A percentile compares a stretch with the other conserved stretches of the same genome.
These are phyloP conservation scores for Noccaea bulbosa DNA, from an alignment of 345 rosid species.

Conservation along the genomic window DNA sequence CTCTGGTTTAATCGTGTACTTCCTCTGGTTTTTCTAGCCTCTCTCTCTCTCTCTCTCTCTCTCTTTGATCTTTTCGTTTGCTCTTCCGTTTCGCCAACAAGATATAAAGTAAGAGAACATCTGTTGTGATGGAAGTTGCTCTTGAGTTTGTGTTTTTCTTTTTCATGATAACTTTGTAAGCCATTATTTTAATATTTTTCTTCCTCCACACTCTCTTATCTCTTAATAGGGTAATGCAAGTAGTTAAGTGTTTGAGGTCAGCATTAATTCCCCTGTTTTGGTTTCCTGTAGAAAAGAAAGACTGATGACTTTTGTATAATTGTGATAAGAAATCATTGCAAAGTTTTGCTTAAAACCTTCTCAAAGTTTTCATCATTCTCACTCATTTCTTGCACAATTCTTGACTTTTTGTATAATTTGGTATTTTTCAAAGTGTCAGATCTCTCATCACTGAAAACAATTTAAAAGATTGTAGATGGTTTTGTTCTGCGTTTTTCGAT, in stretches of 20 bases:
- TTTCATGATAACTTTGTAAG: conserved; percentile 39
- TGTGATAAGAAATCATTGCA: conserved; percentile 10
- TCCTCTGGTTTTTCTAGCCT: conserved; percentile 39
- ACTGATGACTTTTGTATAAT: conserved; percentile 11
- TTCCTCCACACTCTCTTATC: conserved; percentile 16
- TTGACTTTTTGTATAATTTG: background rate
- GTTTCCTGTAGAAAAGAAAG: conserved; percentile 1
- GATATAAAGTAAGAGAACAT: background rate
- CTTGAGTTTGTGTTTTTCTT: conserved; percentile 13
- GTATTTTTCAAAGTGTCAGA: background rate
- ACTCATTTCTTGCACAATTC: conserved; percentile 1
- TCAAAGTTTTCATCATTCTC: conserved; percentile 3
- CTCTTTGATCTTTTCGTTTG: conserved; percentile 29
- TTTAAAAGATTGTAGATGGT: background rate
- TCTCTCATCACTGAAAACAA: background rate
- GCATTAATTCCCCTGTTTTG: conserved; percentile 33
- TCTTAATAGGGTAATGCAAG: conserved; percentile 13
- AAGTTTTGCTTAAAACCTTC: conserved; percentile 15
- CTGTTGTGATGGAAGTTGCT: conserved; percentile 34
- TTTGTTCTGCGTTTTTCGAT: background rate
- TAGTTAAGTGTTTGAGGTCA: conserved; percentile 32
- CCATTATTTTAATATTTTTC: background rate
- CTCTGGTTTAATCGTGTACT: conserved; percentile 41
- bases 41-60: conserved; percentile 32
- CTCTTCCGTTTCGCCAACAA: conserved; percentile 34